Percentiles rank a stretch among this genome's conserved stretches.
Conservation (phyloP, 805 yeast genomes). For the Phaffomyces thermotolerans region DNA sequence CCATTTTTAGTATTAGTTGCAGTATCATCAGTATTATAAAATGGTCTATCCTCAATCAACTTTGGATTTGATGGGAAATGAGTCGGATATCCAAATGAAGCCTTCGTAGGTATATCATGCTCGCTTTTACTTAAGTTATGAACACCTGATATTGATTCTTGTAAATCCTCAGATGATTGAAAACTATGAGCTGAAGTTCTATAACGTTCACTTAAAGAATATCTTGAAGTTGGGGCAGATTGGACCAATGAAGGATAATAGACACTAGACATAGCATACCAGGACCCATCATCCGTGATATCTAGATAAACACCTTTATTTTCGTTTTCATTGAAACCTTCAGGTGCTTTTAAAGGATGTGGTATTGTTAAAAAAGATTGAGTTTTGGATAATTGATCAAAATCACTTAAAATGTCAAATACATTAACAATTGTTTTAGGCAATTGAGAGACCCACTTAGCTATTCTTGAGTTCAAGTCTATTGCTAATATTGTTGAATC, state of each 20-base stretch:
- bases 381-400: background rate
- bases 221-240: constrained; percentile 70
- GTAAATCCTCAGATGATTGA: constrained; percentile 17
- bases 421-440: constrained; percentile 70
- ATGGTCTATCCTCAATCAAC: constrained; percentile 7
- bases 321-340: constrained; percentile 12
- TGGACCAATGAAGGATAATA: constrained; percentile 77
- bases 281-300: constrained; percentile 53
- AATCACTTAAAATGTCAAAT: constrained; percentile 57
- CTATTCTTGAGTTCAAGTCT: constrained; percentile 58
- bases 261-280: constrained; percentile 80
- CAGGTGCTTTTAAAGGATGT: constrained; percentile 47
- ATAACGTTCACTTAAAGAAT: constrained; percentile 38
- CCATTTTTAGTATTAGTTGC: too few species aligned
- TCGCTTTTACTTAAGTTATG: constrained; percentile 26
- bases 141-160: constrained; percentile 40
- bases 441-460: constrained; percentile 70
- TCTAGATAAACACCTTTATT: constrained; percentile 57
- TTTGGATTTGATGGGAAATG: constrained; percentile 4
- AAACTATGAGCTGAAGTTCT: constrained; percentile 34
- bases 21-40: constrained; percentile 1
- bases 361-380: constrained; percentile 48
- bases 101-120: constrained; percentile 9
- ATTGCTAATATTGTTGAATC: constrained; percentile 75
- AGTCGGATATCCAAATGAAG: constrained; percentile 15